A percentile compares a stretch with the other conserved stretches of the same genome.
phyloP scores from a whole-genome alignment of 73 alveolate genomes.

The Breviolum minutum region DNA sequence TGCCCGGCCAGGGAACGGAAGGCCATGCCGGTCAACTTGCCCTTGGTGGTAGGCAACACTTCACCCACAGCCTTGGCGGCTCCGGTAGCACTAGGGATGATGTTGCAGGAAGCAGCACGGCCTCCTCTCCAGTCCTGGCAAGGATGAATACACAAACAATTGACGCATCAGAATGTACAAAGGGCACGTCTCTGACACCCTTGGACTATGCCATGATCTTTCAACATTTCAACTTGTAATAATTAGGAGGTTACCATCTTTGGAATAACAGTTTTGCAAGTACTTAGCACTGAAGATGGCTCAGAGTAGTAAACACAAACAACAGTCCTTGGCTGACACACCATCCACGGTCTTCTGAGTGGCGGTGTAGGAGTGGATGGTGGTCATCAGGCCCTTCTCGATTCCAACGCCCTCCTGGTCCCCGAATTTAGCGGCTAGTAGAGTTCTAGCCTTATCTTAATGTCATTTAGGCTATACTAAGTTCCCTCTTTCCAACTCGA shows the following conservation, averaged over 20 bases:
- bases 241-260: background rate
- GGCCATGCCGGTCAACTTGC: slow-evolving; percentile 35
- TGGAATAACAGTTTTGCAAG: no score
- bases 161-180: no score
- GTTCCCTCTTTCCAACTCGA: no score
- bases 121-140: slow-evolving; percentile 99
- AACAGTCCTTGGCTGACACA: slow-evolving; percentile 96
- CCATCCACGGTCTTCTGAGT: slow-evolving; percentile 99
- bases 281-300: no score
- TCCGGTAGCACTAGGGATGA: slow-evolving; percentile 98
- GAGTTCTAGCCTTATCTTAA: no score
- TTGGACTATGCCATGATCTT: no score
- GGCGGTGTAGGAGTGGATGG: slow-evolving; percentile 99
- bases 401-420: slow-evolving; percentile 40
- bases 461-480: no score
- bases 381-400: slow-evolving; percentile 98
- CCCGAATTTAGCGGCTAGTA: no score
- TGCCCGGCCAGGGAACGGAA: slow-evolving; percentile 61
- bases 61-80: slow-evolving; percentile 22
- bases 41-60: background rate
- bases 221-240: no score
- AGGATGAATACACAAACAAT: no score
- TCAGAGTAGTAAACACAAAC: no score
- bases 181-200: no score
- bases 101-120: slow-evolving; percentile 98